A percentile compares a stretch with the other conserved stretches of the same genome.
phyloP scores from a whole-genome alignment of 2,329 filamentous ascomycete genomes.

The Venturia asperata region DNA sequence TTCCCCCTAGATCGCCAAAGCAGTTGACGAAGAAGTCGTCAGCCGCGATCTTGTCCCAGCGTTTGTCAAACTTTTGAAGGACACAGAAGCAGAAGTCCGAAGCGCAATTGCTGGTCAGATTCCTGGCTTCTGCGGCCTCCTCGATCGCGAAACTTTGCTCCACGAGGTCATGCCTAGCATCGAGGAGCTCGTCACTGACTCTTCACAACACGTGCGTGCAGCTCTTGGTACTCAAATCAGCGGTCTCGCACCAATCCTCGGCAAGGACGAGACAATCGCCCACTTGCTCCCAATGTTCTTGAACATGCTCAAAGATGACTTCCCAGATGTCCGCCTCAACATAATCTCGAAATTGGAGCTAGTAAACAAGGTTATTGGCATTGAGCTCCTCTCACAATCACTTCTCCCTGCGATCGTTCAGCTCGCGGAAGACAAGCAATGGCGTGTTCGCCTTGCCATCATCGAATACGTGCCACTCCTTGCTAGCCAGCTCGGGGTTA shows the following conservation, averaged over 20 bases:
- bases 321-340: slow-evolving; percentile 93
- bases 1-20: slow-evolving; percentile 75
- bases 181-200: slow-evolving; percentile 92
- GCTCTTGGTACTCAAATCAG: slow-evolving; percentile 95
- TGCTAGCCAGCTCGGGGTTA: slow-evolving; percentile 87
- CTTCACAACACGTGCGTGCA: slow-evolving; percentile 92
- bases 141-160: slow-evolving; percentile 80
- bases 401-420: slow-evolving; percentile 95
- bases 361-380: slow-evolving; percentile 97
- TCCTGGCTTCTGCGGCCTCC: slow-evolving; percentile 84
- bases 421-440: slow-evolving; percentile 97
- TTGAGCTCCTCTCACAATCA: slow-evolving; percentile 92
- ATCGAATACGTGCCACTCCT: slow-evolving; percentile 98
- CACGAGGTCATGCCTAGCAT: slow-evolving; percentile 96
- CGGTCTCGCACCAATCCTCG: slow-evolving; percentile 89
- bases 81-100: slow-evolving; percentile 94
- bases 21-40: slow-evolving; percentile 94
- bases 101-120: slow-evolving; percentile 97
- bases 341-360: slow-evolving; percentile 99
- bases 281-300: slow-evolving; percentile 98
- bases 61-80: slow-evolving; percentile 95
- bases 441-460: slow-evolving; percentile 94
- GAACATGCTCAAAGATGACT: slow-evolving; percentile 99
- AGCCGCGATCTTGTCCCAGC: slow-evolving; percentile 89
- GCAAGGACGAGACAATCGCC: slow-evolving; percentile 96